Conservation (phyloP, 2,329 filamentous ascomycete genomes). For the Botrytis medusae region DNA sequence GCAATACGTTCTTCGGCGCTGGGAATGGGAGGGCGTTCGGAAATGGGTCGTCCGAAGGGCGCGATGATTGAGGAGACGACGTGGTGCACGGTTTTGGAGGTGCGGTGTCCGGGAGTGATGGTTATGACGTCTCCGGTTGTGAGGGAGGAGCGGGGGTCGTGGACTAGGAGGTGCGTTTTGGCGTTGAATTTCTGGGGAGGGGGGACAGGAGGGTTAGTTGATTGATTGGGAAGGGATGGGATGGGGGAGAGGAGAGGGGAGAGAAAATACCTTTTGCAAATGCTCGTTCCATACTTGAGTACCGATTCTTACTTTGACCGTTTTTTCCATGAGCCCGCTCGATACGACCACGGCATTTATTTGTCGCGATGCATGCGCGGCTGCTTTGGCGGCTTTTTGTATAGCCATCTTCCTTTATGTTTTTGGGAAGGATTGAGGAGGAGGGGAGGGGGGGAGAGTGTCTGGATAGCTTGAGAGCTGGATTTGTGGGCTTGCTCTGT, state of each 20-base stretch:
- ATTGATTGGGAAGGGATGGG: too few species aligned
- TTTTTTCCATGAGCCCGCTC: conserved; percentile 74
- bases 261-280: conserved; percentile 63
- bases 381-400: not conserved
- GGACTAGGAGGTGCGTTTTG: conserved; percentile 66
- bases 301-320: conserved; percentile 74
- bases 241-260: not conserved
- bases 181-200: conserved; percentile 59
- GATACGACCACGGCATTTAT: conserved; percentile 64
- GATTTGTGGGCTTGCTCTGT: too few species aligned
- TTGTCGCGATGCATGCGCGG: conserved; percentile 4
- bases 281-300: conserved; percentile 69
- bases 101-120: conserved; percentile 65
- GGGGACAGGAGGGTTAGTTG: not conserved
- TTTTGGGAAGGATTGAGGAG: too few species aligned
- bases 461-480: too few species aligned
- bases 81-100: conserved; percentile 67
- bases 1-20: conserved; percentile 60
- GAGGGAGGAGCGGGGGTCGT: conserved; percentile 74
- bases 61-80: conserved; percentile 75
- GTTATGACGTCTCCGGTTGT: conserved; percentile 73
- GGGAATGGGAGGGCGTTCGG: conserved; percentile 64
- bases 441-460: too few species aligned
- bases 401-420: not conserved
- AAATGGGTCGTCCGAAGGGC: conserved; percentile 63